Evolutionary conservation across 2,329 filamentous ascomycete genomes (phyloP).

Genomic region (Pseudopyricularia cyperi): DNA sequence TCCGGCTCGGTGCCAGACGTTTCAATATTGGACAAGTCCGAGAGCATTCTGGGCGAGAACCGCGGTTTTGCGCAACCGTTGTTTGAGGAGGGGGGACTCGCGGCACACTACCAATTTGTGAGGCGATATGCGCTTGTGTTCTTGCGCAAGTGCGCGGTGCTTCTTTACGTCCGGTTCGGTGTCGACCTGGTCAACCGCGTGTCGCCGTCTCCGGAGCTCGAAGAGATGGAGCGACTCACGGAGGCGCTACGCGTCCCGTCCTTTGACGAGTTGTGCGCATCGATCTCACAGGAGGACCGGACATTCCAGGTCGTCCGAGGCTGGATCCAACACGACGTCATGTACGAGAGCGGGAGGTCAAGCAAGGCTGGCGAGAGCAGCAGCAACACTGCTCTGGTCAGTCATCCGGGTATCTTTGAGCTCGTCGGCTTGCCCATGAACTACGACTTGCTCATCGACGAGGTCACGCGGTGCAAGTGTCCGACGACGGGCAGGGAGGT

Average conservation of each 20-base stretch:
- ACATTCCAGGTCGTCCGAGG: slow-evolving; percentile 38
- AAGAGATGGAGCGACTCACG: slow-evolving; percentile 74
- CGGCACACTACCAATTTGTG: slow-evolving; percentile 46
- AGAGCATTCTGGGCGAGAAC: slow-evolving; percentile 21
- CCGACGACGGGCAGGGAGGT: slow-evolving; percentile 86
- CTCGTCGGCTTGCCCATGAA: slow-evolving; percentile 84
- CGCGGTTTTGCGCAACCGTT: slow-evolving; percentile 41
- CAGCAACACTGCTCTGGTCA: slow-evolving; percentile 31
- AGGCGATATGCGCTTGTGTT: slow-evolving; percentile 83
- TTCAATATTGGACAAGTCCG: slow-evolving; percentile 13
- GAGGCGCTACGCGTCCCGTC: slow-evolving; percentile 62
- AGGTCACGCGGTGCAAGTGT: slow-evolving; percentile 71
- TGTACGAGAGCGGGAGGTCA: slow-evolving; percentile 16
- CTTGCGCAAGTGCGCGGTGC: slow-evolving; percentile 69
- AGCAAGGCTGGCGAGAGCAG: slow-evolving; percentile 1
- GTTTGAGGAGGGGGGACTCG: slow-evolving; percentile 30
- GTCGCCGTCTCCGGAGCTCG: slow-evolving; percentile 47
- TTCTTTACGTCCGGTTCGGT: slow-evolving; percentile 79
- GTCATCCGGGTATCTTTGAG: slow-evolving; percentile 88
- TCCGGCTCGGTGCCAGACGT: slow-evolving; percentile 12
- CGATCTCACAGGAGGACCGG: slow-evolving; percentile 28
- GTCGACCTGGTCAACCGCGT: slow-evolving; percentile 70
- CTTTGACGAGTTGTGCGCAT: slow-evolving; percentile 64
- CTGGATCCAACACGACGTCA: slow-evolving; percentile 54
- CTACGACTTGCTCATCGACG: slow-evolving; percentile 85